phyloP scores from a whole-genome alignment of 1,284 basidiomycete genomes.

The Trichosporon inkin region DNA sequence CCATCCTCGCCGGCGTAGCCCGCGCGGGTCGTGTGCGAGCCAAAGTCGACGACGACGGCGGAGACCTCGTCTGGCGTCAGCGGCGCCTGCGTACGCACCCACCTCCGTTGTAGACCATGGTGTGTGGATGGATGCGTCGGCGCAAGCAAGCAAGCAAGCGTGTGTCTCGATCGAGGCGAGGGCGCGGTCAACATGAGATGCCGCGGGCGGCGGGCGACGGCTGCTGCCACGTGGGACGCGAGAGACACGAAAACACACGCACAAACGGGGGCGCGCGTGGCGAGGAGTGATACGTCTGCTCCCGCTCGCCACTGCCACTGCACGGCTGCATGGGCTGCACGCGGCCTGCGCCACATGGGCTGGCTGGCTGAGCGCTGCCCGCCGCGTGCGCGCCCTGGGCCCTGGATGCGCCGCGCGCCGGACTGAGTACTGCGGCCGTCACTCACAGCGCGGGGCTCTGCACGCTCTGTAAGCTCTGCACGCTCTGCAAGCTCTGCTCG shows the following conservation, averaged over 20 bases:
- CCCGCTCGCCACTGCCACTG: not conserved
- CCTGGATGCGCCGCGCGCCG: no score
- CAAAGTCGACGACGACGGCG: constrained; percentile 92
- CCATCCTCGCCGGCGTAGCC: constrained; percentile 97
- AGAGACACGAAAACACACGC: not conserved
- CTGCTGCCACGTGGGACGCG: constrained; percentile 6
- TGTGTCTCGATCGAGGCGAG: not conserved
- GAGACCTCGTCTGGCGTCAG: constrained; percentile 59
- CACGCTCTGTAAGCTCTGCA: no score
- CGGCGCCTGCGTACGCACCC: constrained; percentile 10
- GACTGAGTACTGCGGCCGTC: no score
- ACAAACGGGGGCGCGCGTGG: no score
- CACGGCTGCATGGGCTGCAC: not conserved
- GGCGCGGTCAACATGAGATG: not conserved
- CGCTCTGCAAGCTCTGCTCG: no score
- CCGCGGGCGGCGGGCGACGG: not conserved
- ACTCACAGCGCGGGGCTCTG: no score
- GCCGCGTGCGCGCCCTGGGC: no score
- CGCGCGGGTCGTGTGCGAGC: constrained; percentile 79
- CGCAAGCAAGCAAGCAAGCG: no score
- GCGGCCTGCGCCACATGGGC: no score
- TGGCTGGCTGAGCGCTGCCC: no score
- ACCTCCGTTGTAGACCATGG: constrained; percentile 51
- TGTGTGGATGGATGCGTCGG: constrained; percentile 15
- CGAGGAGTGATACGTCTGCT: not conserved